phyloP scores from a whole-genome alignment of 345 rosid species.

The Gossypium bickii region DNA sequence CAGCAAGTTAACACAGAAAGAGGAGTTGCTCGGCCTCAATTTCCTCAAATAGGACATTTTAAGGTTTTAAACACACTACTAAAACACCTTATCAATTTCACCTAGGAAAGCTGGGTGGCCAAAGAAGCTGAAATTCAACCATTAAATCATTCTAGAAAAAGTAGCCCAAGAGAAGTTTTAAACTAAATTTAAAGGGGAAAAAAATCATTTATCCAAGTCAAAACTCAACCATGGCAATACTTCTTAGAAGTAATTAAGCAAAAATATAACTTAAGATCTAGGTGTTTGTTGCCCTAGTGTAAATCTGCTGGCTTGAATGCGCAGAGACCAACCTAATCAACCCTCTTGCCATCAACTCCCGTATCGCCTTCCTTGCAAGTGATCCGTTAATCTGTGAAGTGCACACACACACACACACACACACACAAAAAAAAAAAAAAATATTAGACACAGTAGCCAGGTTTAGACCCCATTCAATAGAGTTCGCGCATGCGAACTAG shows the following conservation, averaged over 20 bases:
- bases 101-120: background rate
- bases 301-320: conserved; percentile 79
- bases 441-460: background rate
- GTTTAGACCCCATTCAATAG: background rate
- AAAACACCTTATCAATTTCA: background rate
- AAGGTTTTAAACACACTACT: background rate
- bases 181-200: background rate
- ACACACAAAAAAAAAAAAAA: too few species aligned
- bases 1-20: too few species aligned
- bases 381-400: conserved; percentile 57
- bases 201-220: background rate
- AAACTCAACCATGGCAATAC: background rate
- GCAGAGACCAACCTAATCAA: conserved; percentile 66
- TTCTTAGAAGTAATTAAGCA: background rate
- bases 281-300: conserved; percentile 71
- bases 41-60: too few species aligned
- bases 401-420: too few species aligned
- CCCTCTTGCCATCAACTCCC: conserved; percentile 77
- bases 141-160: background rate
- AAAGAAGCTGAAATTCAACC: background rate
- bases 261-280: conserved; percentile 16
- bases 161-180: background rate
- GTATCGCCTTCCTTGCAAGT: conserved; percentile 70
- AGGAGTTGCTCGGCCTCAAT: background rate
- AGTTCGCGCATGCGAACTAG: background rate